Evolutionary conservation across 2,329 filamentous ascomycete genomes (phyloP), one percentile per base, ranked within the genome.

Genomic region (Ophiocordyceps sinensis): DNA sequence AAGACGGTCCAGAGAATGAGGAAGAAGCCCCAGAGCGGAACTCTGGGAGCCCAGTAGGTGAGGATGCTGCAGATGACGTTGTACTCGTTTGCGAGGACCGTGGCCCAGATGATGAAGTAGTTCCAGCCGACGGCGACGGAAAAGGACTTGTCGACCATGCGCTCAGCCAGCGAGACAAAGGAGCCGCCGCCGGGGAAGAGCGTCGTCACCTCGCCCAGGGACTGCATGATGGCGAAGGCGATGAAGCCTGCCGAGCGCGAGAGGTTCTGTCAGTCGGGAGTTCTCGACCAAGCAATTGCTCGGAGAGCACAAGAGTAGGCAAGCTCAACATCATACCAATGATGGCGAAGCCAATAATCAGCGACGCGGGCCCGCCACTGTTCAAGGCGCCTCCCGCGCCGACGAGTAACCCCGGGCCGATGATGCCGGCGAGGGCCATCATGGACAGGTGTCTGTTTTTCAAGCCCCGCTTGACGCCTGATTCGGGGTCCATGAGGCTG

Each of bases 1-100:
- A 87, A 83, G 0, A 76, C 61, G n/a, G 77, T 71, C 77, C 82
- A 86, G 49, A 86, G 77, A n/a, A 86, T 71, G 28, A 81, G 63
- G 44, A 86, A 85, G 53, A 69, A 87, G 45, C 66, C 80, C 80
- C 65, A 85, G 53, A 71, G 62, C 42, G 70, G 82, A 36, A 68
- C 67, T 45, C 57, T 67, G 35, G 76, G 73, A 21, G 67, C 73
- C 79, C 79, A 84, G 49, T 79, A 80, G 0, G 70, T 68, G 40
- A 82, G 63, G 43, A 84, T 79, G 49, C 71, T 77, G 39, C 71
- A 77, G 19, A 80, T 72, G 40, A 78, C 76, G 44, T 83, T 83
- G 57, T 82, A 83, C 56, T 85, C 79, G 51, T 82, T 83, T 35
- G 78, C 71, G 37, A 84, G 62, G 7, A 83, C 77, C 13, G 68